Base-by-base conservation (phyloP, 2,329 filamentous ascomycete species). In the Curvularia lunata region DNA sequence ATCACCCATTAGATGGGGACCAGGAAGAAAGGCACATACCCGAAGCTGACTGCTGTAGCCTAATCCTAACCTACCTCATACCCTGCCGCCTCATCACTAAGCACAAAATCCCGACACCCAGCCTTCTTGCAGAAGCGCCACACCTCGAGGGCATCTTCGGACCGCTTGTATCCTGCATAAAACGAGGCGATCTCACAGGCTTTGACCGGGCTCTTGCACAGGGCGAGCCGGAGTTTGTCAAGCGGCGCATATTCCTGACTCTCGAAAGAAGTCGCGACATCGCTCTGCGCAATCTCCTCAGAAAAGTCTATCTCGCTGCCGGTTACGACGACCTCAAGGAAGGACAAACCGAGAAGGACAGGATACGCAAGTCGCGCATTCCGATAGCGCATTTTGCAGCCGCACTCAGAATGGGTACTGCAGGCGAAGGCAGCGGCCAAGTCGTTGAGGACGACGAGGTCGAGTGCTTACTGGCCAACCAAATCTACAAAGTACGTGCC, bases 21-120 rank as follows among this genome's bases (percentile, higher is more conserved):
- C 25, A 27, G 4, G 8, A 27, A 27, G 8, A 8, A 5, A 5
- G 6, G 8, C 5, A 10, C 18, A 5, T 47, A 18, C n/a, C 18
- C 43, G 18, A n/a, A 54, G 41, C 61, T 68, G 40, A 69, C 46
- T 19, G 8, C 2, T 16, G 3, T 65, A 95, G 91, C 71, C 85
- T 95, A 54, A 98, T 99, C 54, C 83, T 99, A 28, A 96, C 90
- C 2, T 99, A 99, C 70, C 86, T 99, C 10, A 93, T 99, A 51
- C 95, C 95, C 0, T 97, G 93, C 63, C 92, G 92, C 65, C 86
- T 99, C 30, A 85, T 99, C 55, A 98, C 91, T 2, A 91, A 82
- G 27, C 92, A 97, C 73, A 90, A 88, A 0, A 85, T 99, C 1
- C 96, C 95, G 0, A 92, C 86, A 51, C 79, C 83, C 52, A 75